Conservation (phyloP, 208 protist species). For the Kentomonas sorsogonicus region DNA sequence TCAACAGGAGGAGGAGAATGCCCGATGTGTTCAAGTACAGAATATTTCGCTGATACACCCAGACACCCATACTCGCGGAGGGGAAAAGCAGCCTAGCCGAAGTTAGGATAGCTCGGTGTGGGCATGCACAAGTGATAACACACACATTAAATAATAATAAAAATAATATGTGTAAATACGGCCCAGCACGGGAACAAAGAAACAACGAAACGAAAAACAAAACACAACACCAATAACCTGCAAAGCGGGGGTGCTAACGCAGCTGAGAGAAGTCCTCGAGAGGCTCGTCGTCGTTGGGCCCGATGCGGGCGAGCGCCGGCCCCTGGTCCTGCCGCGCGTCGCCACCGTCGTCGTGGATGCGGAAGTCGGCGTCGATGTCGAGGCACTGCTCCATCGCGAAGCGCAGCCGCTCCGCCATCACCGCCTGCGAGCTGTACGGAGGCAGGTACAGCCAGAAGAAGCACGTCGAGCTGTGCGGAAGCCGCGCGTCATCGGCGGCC, state of each 20-base stretch:
- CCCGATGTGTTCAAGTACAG: no score
- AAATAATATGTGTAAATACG: no score
- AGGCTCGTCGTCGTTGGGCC: constrained; percentile 65
- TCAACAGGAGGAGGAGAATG: no score
- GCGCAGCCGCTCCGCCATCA: constrained; percentile 90
- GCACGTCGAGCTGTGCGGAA: constrained; percentile 93
- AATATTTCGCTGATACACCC: no score
- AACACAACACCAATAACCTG: not conserved
- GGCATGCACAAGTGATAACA: no score
- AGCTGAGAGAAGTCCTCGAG: constrained; percentile 90
- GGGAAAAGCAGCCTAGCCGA: no score
- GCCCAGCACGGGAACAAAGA: no score
- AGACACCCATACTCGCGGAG: no score
- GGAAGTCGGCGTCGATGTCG: constrained; percentile 94
- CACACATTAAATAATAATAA: no score
- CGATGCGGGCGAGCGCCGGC: constrained; percentile 46
- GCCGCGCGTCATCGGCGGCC: constrained; percentile 64
- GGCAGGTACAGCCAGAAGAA: constrained; percentile 95
- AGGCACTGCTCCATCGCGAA: constrained; percentile 94
- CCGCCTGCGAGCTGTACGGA: constrained; percentile 79
- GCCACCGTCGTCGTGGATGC: constrained; percentile 62
- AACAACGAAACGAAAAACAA: constrained; percentile 9
- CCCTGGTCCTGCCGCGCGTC: constrained; percentile 34
- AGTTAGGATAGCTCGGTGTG: no score
- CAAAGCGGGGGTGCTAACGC: constrained; percentile 17